phyloP scores from a whole-genome alignment of 148 eudicot genomes.

The Rhododendron griersonianum region DNA sequence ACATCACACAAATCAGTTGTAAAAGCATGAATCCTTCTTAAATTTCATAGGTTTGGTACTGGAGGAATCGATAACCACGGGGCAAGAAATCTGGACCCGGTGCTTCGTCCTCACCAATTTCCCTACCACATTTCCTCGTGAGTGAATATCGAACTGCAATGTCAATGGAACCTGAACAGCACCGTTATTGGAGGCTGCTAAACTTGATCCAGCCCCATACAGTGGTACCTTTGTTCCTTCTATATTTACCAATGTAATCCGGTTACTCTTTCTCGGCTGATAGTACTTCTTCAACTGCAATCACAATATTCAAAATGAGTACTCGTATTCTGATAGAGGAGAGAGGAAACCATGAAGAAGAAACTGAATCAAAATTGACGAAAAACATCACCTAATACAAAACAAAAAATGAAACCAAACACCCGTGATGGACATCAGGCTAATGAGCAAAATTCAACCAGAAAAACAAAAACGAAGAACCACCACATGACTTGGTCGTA shows the following conservation, averaged over 20 bases:
- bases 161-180: slow-evolving; percentile 49
- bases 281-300: slow-evolving; percentile 67
- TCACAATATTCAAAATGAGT: background rate
- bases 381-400: background rate
- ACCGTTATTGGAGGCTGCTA: slow-evolving; percentile 30
- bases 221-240: slow-evolving; percentile 71
- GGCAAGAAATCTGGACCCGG: slow-evolving; percentile 43
- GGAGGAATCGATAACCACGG: slow-evolving; percentile 51
- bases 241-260: slow-evolving; percentile 36
- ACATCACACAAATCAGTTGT: slow-evolving; percentile 24
- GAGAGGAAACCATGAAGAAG: background rate
- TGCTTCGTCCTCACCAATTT: slow-evolving; percentile 67
- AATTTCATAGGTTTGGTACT: slow-evolving; percentile 71
- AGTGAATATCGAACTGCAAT: slow-evolving; percentile 44
- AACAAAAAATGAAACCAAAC: background rate
- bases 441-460: background rate
- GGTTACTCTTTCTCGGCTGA: slow-evolving; percentile 74
- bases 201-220: slow-evolving; percentile 82
- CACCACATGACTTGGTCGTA: background rate
- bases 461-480: background rate
- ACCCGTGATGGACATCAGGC: background rate
- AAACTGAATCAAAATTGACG: background rate
- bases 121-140: slow-evolving; percentile 78
- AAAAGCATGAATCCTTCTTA: slow-evolving; percentile 51
- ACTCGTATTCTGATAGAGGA: background rate